These are phyloP conservation scores for Chenopodium suecicum DNA, from an alignment of 148 eudicot species.

Conservation along the genomic window DNA sequence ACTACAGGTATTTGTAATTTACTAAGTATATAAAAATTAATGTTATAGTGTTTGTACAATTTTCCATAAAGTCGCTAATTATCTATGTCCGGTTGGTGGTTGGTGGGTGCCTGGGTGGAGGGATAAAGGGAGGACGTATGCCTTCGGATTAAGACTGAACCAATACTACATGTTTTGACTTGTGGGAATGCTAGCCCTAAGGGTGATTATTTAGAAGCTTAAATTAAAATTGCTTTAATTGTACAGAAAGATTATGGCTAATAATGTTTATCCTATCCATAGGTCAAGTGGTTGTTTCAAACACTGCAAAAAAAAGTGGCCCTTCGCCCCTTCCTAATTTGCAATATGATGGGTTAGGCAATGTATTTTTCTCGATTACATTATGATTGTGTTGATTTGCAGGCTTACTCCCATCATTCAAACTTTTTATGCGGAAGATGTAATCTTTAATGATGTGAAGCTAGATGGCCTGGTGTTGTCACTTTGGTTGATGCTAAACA, in stretches of 20 bases:
- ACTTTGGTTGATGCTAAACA: constrained; percentile 97
- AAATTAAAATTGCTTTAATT: background rate
- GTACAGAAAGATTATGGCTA: background rate
- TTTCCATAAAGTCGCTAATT: too few species aligned
- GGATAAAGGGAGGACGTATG: background rate
- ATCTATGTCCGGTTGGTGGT: background rate
- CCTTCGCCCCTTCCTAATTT: background rate
- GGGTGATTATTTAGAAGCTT: background rate
- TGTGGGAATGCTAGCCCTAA: background rate
- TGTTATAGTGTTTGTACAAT: background rate
- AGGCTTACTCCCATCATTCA: constrained; percentile 98
- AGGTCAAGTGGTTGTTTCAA: background rate
- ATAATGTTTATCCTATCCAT: background rate
- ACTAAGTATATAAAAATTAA: background rate
- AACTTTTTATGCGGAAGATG: constrained; percentile 97
- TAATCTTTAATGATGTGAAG: constrained; percentile 75
- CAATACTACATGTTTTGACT: too few species aligned
- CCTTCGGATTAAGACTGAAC: too few species aligned
- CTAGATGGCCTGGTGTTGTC: constrained; percentile 80
- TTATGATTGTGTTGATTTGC: constrained; percentile 18
- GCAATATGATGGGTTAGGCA: background rate
- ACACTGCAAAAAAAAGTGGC: too few species aligned
- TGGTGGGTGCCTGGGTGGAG: background rate
- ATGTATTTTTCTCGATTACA: background rate
- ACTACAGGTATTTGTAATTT: constrained; percentile 69